These are phyloP conservation scores for Akebia trifoliata DNA, from an alignment of 164 flowering plant genomes.

Conservation along the genomic window DNA sequence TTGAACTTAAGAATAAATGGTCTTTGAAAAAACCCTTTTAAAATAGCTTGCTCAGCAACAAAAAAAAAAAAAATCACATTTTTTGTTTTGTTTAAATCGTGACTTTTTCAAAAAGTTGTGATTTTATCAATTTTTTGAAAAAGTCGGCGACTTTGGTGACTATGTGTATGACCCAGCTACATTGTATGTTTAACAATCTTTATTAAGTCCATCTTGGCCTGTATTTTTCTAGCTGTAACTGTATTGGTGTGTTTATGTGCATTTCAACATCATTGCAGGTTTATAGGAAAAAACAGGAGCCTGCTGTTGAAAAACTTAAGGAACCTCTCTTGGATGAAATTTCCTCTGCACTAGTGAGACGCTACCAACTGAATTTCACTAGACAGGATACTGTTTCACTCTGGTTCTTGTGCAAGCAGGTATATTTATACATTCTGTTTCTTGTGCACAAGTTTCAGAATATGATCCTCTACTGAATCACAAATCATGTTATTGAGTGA, in stretches of 20 bases:
- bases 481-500: background rate
- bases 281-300: conserved; percentile 61
- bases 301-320: conserved; percentile 74
- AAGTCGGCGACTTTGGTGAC: too few species aligned
- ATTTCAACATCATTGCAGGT: conserved; percentile 33
- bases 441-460: background rate
- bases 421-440: conserved; percentile 13
- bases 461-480: background rate
- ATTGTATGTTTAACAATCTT: too few species aligned
- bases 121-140: too few species aligned
- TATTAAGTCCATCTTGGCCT: too few species aligned
- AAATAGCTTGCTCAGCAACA: too few species aligned
- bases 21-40: too few species aligned
- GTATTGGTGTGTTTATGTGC: background rate
- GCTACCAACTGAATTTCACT: conserved; percentile 66
- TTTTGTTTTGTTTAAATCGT: too few species aligned
- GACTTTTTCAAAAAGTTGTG: too few species aligned
- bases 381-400: conserved; percentile 60
- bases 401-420: conserved; percentile 97
- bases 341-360: conserved; percentile 37
- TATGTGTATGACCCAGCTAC: too few species aligned
- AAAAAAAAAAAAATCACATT: too few species aligned
- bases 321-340: conserved; percentile 73
- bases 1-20: too few species aligned
- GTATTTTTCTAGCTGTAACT: background rate